Evolutionary conservation across 345 rosid genomes (phyloP).

Genomic region (Citrus australasica): DNA sequence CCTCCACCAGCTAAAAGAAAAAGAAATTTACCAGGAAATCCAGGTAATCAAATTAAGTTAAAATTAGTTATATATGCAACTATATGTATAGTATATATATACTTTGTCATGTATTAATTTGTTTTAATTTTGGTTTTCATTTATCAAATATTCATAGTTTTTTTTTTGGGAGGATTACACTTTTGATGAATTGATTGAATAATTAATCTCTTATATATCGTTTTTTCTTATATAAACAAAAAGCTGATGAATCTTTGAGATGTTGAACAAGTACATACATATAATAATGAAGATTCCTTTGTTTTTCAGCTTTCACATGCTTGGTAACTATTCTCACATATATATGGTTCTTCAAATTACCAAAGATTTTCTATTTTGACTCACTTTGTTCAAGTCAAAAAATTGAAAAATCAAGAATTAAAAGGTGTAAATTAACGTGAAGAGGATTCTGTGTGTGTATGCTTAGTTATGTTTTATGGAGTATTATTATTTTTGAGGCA

Average conservation of each 20-base stretch:
- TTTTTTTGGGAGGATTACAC: background rate
- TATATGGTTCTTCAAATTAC: too few species aligned
- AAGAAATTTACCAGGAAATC: slow-evolving; percentile 46
- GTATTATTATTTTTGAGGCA: background rate
- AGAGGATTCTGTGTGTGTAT: background rate
- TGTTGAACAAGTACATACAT: background rate
- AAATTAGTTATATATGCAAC: too few species aligned
- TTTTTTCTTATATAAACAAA: background rate
- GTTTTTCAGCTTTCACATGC: background rate
- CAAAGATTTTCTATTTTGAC: too few species aligned
- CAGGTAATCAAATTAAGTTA: slow-evolving; percentile 20
- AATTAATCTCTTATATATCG: background rate
- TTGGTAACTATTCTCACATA: background rate
- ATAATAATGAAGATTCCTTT: background rate
- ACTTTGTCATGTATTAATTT: too few species aligned
- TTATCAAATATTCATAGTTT: background rate
- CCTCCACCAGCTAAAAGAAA: slow-evolving; percentile 27
- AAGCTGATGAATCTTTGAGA: background rate
- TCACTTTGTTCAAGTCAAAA: too few species aligned
- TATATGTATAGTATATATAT: too few species aligned
- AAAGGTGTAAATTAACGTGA: background rate
- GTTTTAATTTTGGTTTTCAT: background rate
- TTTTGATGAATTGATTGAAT: background rate
- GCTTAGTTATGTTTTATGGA: background rate
- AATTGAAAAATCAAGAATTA: background rate